These are phyloP conservation scores for Chiua virens DNA, from an alignment of 768 basidiomycete species.

Conservation along the genomic window DNA sequence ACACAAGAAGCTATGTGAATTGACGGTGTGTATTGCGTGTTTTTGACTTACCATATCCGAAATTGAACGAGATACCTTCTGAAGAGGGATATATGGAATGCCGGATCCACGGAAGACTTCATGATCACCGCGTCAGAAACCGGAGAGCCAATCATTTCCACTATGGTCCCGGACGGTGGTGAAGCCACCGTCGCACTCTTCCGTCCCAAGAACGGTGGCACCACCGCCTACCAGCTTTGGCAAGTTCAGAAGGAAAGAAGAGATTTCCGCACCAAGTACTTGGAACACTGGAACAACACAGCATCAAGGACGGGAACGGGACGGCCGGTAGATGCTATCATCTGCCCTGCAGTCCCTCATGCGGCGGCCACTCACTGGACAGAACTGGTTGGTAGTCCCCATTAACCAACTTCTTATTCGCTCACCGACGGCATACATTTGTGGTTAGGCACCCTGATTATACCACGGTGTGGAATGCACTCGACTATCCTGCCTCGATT, in stretches of 20 bases:
- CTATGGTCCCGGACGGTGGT: slow-evolving; percentile 40
- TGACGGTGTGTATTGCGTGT: slow-evolving; percentile 44
- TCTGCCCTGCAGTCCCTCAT: slow-evolving; percentile 60
- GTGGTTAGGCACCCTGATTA: slow-evolving; percentile 46
- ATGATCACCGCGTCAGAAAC: slow-evolving; percentile 33
- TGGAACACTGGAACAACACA: slow-evolving; percentile 64
- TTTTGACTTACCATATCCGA: too few relatives aligned
- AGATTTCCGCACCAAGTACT: slow-evolving; percentile 53
- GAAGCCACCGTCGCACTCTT: slow-evolving; percentile 16
- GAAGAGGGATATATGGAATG: slow-evolving; percentile 43
- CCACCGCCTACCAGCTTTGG: slow-evolving; percentile 68
- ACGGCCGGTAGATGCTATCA: slow-evolving; percentile 74
- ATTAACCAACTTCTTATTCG: not conserved
- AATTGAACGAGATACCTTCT: not conserved
- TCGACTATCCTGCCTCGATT: slow-evolving; percentile 61
- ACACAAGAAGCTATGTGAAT: slow-evolving; percentile 45
- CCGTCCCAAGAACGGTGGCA: slow-evolving; percentile 24
- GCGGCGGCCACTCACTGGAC: slow-evolving; percentile 65
- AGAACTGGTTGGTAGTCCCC: slow-evolving; percentile 41
- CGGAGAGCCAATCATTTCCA: slow-evolving; percentile 56
- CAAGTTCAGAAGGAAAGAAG: slow-evolving; percentile 51
- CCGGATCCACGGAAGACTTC: slow-evolving; percentile 52
- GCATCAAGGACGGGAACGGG: slow-evolving; percentile 56
- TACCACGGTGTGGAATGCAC: slow-evolving; percentile 63
- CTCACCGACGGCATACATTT: not conserved